These are phyloP conservation scores for Plasmodium blacklocki DNA, from an alignment of 169 alveolate genomes.

Conservation along the genomic window DNA sequence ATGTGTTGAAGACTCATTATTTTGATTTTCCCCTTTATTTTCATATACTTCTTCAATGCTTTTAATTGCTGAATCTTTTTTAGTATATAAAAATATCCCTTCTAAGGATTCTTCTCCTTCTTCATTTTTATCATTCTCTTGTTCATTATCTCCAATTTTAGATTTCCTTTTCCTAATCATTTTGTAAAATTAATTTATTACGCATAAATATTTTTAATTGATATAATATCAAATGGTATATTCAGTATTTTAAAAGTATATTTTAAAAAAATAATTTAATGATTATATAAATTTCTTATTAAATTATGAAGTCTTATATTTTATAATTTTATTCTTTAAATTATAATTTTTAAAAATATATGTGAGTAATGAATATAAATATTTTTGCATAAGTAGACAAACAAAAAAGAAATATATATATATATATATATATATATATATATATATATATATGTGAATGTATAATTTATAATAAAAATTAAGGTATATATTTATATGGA, in stretches of 20 bases:
- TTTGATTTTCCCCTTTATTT: not conserved
- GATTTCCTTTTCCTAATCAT: slow-evolving; percentile 74
- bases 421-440: not conserved
- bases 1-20: not conserved
- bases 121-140: slow-evolving; percentile 10
- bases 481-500: slow-evolving; percentile 32
- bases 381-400: slow-evolving; percentile 43
- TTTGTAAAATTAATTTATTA: not conserved
- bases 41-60: slow-evolving; percentile 19
- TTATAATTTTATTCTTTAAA: too few species aligned
- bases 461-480: not conserved
- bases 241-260: too few species aligned
- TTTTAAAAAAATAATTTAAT: too few species aligned
- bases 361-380: not conserved
- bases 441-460: not conserved
- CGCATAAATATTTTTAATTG: not conserved
- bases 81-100: slow-evolving; percentile 14
- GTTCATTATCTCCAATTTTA: slow-evolving; percentile 50
- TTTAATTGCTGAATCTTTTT: slow-evolving; percentile 32
- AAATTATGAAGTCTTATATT: too few species aligned
- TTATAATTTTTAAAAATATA: not conserved
- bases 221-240: not conserved
- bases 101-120: slow-evolving; percentile 31
- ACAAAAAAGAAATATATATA: not conserved
- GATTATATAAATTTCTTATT: too few species aligned